A percentile compares a stretch with the other conserved stretches of the same genome.
These are phyloP conservation scores for Aphanomyces astaci DNA, from an alignment of 352 stramenopile genomes.

Conservation along the genomic window DNA sequence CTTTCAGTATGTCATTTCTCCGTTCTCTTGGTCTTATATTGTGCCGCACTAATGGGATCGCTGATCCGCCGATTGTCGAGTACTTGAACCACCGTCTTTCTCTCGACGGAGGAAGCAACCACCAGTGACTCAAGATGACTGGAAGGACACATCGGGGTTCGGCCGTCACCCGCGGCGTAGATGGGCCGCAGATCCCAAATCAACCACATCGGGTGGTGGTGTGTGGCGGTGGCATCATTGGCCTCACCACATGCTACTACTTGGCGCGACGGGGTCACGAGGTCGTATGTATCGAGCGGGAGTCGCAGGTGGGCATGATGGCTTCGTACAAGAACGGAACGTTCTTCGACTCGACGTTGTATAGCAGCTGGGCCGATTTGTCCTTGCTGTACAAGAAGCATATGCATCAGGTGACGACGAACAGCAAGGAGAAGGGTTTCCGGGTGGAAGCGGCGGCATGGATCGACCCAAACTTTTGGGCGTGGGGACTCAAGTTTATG, in stretches of 20 bases:
- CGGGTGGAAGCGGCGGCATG: conserved; percentile 78
- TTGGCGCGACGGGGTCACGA: conserved; percentile 78
- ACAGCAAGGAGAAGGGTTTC: conserved; percentile 57
- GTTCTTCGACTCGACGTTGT: conserved; percentile 75
- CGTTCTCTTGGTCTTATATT: too few relatives aligned
- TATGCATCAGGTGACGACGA: conserved; percentile 1
- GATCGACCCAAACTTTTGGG: conserved; percentile 77
- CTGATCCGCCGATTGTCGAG: too few relatives aligned
- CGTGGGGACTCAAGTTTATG: conserved; percentile 80
- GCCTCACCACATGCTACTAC: conserved; percentile 79
- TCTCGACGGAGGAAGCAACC: not conserved
- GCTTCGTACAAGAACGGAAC: conserved; percentile 74
- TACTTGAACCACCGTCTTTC: too few relatives aligned
- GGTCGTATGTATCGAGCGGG: conserved; percentile 80
- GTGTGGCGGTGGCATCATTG: conserved; percentile 77
- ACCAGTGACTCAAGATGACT: not conserved
- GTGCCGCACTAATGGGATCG: too few relatives aligned
- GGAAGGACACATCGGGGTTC: conserved; percentile 10
- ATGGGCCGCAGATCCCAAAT: conserved; percentile 12
- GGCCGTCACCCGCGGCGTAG: conserved; percentile 14
- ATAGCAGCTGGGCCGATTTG: conserved; percentile 74
- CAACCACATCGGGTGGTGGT: conserved; percentile 78
- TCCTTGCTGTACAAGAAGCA: conserved; percentile 36
- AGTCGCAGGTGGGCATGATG: conserved; percentile 66
- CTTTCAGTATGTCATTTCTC: too few relatives aligned